Evolutionary conservation across 129 eudicot genomes (phyloP).

Genomic region (Sambucus nigra): DNA sequence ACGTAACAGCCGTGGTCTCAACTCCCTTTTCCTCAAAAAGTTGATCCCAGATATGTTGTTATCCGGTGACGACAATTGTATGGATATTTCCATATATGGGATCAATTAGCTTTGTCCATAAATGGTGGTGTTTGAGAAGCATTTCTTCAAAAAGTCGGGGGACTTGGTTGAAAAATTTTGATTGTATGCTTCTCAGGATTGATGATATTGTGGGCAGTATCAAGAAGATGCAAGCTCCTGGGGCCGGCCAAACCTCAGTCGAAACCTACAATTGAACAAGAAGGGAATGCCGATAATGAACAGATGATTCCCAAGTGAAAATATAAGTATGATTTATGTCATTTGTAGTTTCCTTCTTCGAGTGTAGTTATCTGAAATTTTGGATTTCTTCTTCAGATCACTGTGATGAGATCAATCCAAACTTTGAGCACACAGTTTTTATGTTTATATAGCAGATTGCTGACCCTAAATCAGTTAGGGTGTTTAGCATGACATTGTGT

Average conservation of each 20-base stretch:
- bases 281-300: constrained; percentile 46
- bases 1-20: too few species aligned
- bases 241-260: constrained; percentile 26
- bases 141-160: too few species aligned
- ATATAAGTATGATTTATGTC: background rate
- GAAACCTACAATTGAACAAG: constrained; percentile 37
- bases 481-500: background rate
- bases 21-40: too few species aligned
- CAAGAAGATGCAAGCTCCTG: constrained; percentile 57
- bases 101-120: too few species aligned
- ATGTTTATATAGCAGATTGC: constrained; percentile 6
- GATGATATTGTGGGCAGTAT: constrained; percentile 53
- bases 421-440: background rate
- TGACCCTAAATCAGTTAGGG: background rate
- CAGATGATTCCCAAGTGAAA: constrained; percentile 43
- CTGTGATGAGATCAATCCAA: background rate
- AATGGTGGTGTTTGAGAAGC: too few species aligned
- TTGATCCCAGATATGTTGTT: too few species aligned
- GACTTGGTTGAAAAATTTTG: too few species aligned
- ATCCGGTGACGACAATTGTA: too few species aligned
- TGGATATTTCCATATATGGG: too few species aligned
- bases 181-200: constrained; percentile 54
- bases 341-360: background rate
- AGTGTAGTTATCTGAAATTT: constrained; percentile 8
- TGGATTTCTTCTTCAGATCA: background rate